Evolutionary conservation across 805 yeast genomes (phyloP), one percentile per base, ranked within the genome.

Genomic region (Pichia manshurica): DNA sequence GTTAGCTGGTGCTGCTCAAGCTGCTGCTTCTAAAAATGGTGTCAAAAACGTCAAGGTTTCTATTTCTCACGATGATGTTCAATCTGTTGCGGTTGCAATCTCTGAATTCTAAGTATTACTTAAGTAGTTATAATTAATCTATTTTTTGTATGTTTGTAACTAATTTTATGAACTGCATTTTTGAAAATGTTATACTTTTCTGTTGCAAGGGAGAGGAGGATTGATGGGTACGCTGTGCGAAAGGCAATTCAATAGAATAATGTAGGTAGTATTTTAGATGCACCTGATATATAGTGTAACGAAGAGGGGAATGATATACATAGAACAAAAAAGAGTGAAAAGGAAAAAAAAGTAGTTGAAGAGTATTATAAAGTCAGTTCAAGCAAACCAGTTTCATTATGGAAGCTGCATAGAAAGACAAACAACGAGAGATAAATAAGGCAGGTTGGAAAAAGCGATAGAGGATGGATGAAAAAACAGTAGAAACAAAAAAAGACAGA

Each of bases 71-170:
- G 96, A 91, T 63, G 99, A 95, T 59, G 77, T 84, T 74, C 99
- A 93, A 75, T 87, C 96, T 37, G 93, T 95, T 54, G 98, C 99
- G 10, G 97, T 93, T 61, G 99, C 99, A 32, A 79, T 91, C 56
- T 73, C 80, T 56, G 78, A 77, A 61, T 77, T 73, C 48, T 73
- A 67, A 56, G n/a, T 29, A 20, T 42, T 32, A 19, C 12, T 41
- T n/a, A n/a, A n/a, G n/a, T n/a, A n/a, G n/a, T n/a, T 41, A 39
- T 38, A 38, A 22, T n/a, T 39, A 12, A 7, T 6, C 13, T n/a
- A n/a, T n/a, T n/a, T n/a, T n/a, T 37, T 19, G 5, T 37, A 12
- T 8, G 2, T 37, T 37, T 37, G 21, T 17, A 37, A 19, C 21
- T 22, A 39, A 13, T 5, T 3, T 10, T 3, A 8, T 12, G 8